Evolutionary conservation across 805 yeast species (phyloP).

Genomic region (Suhomyces sp.): DNA sequence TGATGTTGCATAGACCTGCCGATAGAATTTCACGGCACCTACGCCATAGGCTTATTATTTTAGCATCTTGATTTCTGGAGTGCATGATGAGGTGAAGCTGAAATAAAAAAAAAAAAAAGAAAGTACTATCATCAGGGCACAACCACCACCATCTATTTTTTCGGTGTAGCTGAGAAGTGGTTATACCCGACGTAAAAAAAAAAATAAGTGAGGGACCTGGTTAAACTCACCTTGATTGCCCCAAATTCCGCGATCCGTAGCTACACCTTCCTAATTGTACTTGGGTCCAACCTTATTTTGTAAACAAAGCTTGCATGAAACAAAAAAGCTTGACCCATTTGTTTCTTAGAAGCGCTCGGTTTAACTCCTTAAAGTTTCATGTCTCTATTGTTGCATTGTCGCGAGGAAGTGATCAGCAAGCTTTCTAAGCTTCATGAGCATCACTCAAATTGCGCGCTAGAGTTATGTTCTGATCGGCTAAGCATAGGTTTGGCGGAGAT

Average conservation of each 20-base stretch:
- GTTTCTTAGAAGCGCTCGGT: not conserved
- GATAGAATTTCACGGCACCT: not conserved
- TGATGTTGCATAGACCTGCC: not conserved
- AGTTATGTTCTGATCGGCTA: not conserved
- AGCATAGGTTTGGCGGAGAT: not conserved
- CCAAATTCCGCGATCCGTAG: not conserved
- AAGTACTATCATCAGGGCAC: not conserved
- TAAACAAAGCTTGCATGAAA: not conserved
- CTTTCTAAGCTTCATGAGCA: not conserved
- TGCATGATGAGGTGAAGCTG: not conserved
- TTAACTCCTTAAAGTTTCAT: not conserved
- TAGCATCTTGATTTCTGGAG: not conserved
- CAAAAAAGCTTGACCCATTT: not conserved
- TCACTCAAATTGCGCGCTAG: not conserved
- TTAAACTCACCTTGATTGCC: not conserved
- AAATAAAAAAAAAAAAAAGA: not conserved
- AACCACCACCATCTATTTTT: not conserved
- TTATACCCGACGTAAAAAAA: not conserved
- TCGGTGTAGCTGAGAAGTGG: not conserved
- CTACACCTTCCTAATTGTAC: not conserved
- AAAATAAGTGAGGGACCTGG: not conserved
- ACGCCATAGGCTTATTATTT: not conserved
- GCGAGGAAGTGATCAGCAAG: not conserved
- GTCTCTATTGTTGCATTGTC: not conserved
- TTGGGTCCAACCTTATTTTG: not conserved